Evolutionary conservation across 208 protist species (phyloP).

Genomic region (Sergeia podlipaevii): DNA sequence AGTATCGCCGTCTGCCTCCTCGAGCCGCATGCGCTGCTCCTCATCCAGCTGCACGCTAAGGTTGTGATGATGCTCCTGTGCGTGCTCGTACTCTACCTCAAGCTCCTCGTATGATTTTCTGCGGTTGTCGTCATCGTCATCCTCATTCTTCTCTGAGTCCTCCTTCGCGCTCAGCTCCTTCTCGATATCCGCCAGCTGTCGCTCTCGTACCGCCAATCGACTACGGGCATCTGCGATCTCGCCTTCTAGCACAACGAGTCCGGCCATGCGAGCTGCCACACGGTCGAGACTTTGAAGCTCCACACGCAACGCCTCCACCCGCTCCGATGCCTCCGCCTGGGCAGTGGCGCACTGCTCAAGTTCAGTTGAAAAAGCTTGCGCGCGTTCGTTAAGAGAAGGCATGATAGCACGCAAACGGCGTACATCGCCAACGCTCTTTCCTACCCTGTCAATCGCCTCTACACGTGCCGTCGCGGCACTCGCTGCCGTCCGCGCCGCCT

Average conservation of each 20-base stretch:
- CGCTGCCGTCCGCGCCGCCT: constrained; percentile 17
- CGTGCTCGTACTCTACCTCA: constrained; percentile 39
- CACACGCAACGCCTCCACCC: constrained; percentile 12
- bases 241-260: constrained; percentile 15
- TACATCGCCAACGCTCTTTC: constrained; percentile 25
- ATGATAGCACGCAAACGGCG: constrained; percentile 19
- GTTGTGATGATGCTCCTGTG: constrained; percentile 36
- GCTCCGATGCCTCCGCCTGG: constrained; percentile 9
- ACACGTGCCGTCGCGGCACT: constrained; percentile 13
- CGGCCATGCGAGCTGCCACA: constrained; percentile 9
- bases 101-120: constrained; percentile 46
- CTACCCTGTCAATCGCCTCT: constrained; percentile 28
- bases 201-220: constrained; percentile 8
- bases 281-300: constrained; percentile 15
- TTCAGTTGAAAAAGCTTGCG: constrained; percentile 11
- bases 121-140: neutral
- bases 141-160: neutral
- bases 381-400: constrained; percentile 21
- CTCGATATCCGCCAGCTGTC: constrained; percentile 2
- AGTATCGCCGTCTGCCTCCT: constrained; percentile 35
- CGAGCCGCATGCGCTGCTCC: constrained; percentile 38
- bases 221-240: constrained; percentile 13
- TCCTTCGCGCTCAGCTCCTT: constrained; percentile 8
- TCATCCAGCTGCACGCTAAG: constrained; percentile 60
- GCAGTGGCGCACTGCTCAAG: too few relatives aligned